phyloP scores from a whole-genome alignment of 495 filamentous ascomycete genomes.

The Endocarpon pusillum region DNA sequence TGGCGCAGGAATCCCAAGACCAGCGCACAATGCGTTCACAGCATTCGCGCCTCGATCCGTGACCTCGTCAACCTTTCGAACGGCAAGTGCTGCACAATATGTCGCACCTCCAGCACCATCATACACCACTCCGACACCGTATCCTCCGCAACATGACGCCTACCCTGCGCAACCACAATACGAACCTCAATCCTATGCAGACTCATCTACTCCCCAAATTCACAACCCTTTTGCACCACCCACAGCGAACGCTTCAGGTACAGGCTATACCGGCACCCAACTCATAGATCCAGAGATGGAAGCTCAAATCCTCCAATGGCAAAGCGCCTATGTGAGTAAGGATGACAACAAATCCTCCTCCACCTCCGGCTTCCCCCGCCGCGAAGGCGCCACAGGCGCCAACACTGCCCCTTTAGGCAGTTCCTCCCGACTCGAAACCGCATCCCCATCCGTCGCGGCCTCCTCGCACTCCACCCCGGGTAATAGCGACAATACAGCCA shows the following conservation, averaged over 20 bases:
- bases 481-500: conserved; percentile 26
- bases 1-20: conserved; percentile 17
- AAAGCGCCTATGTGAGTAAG: conserved; percentile 66
- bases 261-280: conserved; percentile 26
- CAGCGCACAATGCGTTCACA: conserved; percentile 27
- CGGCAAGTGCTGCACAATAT: not conserved
- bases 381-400: conserved; percentile 20
- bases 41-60: conserved; percentile 50
- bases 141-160: conserved; percentile 11
- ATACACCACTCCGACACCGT: conserved; percentile 9
- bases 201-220: conserved; percentile 51
- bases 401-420: conserved; percentile 29
- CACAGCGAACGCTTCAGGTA: conserved; percentile 20
- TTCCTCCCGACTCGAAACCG: conserved; percentile 13
- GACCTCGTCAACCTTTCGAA: conserved; percentile 18
- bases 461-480: no score
- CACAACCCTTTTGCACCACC: conserved; percentile 72
- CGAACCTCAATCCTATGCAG: conserved; percentile 33
- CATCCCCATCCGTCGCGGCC: conserved; percentile 9
- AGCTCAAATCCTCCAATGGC: conserved; percentile 91
- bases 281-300: conserved; percentile 69
- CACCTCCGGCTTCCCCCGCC: no score
- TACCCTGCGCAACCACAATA: conserved; percentile 34
- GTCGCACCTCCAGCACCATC: not conserved
- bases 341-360: conserved; percentile 22